phyloP scores from a whole-genome alignment of 208 protist genomes.

The Novymonas esmeraldas region DNA sequence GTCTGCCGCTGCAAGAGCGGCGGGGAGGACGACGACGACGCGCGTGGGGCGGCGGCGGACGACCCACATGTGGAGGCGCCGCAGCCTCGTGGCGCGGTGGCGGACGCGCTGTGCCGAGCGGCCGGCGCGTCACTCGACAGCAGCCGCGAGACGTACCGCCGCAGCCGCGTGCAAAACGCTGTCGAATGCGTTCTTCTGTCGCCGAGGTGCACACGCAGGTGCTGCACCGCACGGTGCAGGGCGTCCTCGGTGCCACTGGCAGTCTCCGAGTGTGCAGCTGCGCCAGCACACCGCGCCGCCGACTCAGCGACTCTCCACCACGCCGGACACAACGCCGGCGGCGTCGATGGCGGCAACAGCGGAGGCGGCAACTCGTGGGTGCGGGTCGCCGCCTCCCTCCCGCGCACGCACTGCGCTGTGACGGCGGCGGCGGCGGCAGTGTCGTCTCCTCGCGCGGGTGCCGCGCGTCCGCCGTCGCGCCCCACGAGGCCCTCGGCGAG shows the following conservation, averaged over 20 bases:
- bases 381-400: not conserved
- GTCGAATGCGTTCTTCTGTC: too few species aligned
- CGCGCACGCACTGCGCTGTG: not conserved
- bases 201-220: too few species aligned
- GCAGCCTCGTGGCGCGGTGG: too few species aligned
- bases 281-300: not conserved
- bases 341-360: not conserved
- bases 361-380: not conserved
- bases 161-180: slow-evolving; percentile 7
- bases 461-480: not conserved
- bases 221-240: too few species aligned
- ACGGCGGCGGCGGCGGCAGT: too few species aligned
- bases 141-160: slow-evolving; percentile 13
- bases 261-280: not conserved
- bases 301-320: slow-evolving; percentile 3
- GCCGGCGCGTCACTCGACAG: not conserved
- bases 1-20: too few species aligned
- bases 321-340: not conserved
- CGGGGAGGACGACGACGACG: too few species aligned
- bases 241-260: too few species aligned
- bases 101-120: too few species aligned
- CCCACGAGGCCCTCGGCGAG: not conserved
- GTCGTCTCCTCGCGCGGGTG: too few species aligned
- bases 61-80: too few species aligned
- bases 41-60: too few species aligned